These are phyloP conservation scores for Corylus americana DNA, from an alignment of 306 rosid species.

Conservation along the genomic window DNA sequence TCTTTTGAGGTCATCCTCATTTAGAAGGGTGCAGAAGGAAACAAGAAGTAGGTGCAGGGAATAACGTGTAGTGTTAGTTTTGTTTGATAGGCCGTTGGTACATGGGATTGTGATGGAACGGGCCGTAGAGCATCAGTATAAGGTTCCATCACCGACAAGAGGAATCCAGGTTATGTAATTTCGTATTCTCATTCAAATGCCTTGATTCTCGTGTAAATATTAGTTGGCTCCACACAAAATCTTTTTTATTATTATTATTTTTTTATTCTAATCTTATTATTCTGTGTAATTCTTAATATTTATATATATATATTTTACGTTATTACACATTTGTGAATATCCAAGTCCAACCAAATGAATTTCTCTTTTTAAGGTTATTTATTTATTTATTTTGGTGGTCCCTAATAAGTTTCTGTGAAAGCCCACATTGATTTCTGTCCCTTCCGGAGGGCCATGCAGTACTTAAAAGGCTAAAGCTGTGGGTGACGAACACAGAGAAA, in stretches of 20 bases:
- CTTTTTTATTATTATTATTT: too few relatives aligned
- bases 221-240: too few relatives aligned
- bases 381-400: too few relatives aligned
- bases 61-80: background rate
- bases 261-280: too few relatives aligned
- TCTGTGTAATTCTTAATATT: too few relatives aligned
- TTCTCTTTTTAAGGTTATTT: too few relatives aligned
- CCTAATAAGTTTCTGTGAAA: constrained; percentile 13
- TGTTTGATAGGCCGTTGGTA: constrained; percentile 32
- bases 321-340: too few relatives aligned
- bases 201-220: constrained; percentile 5
- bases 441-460: constrained; percentile 35
- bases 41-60: too few relatives aligned
- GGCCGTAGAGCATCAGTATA: background rate
- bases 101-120: constrained; percentile 27
- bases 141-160: constrained; percentile 33
- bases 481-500: constrained; percentile 11
- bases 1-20: too few relatives aligned
- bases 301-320: too few relatives aligned
- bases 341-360: too few relatives aligned
- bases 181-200: background rate
- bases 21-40: too few relatives aligned
- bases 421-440: constrained; percentile 47
- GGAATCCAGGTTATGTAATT: background rate
- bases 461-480: constrained; percentile 29